Evolutionary conservation across 2,329 filamentous ascomycete species (phyloP).

Genomic region (Hypoxylon sp.): DNA sequence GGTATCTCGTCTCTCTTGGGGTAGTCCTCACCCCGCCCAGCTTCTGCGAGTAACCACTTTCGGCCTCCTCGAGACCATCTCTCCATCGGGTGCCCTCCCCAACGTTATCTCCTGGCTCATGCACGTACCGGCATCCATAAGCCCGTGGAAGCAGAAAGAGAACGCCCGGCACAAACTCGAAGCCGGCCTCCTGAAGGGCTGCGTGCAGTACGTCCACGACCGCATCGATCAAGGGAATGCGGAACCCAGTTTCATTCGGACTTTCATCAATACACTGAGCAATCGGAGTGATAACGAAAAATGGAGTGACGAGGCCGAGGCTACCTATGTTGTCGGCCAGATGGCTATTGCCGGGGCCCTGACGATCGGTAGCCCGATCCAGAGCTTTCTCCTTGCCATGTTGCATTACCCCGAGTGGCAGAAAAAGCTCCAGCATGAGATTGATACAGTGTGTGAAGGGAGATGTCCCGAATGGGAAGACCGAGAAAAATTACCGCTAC

Average conservation of each 20-base stretch:
- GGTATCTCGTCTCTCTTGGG: conserved; percentile 62
- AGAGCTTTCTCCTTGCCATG: conserved; percentile 59
- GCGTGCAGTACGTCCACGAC: conserved; percentile 55
- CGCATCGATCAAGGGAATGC: conserved; percentile 52
- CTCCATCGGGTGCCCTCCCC: conserved; percentile 60
- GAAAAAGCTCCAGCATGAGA: conserved; percentile 61
- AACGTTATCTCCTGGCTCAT: conserved; percentile 57
- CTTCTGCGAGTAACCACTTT: conserved; percentile 61
- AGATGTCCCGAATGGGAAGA: conserved; percentile 63
- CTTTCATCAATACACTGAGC: conserved; percentile 55
- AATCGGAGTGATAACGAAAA: conserved; percentile 43
- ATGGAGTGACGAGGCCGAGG: conserved; percentile 55
- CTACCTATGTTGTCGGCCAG: conserved; percentile 60
- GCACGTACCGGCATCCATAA: conserved; percentile 56
- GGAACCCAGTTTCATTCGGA: conserved; percentile 58
- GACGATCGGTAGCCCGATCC: conserved; percentile 60
- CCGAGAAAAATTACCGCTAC: conserved; percentile 59
- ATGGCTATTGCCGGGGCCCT: conserved; percentile 63
- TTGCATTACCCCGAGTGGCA: conserved; percentile 58
- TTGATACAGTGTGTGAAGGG: conserved; percentile 60
- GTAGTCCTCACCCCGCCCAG: conserved; percentile 57
- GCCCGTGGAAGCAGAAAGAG: conserved; percentile 62
- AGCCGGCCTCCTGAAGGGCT: conserved; percentile 55
- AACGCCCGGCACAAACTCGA: conserved; percentile 57
- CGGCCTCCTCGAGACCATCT: conserved; percentile 61